Base-by-base conservation (phyloP, 305 asterid species). In the Fraxinus greggii region DNA sequence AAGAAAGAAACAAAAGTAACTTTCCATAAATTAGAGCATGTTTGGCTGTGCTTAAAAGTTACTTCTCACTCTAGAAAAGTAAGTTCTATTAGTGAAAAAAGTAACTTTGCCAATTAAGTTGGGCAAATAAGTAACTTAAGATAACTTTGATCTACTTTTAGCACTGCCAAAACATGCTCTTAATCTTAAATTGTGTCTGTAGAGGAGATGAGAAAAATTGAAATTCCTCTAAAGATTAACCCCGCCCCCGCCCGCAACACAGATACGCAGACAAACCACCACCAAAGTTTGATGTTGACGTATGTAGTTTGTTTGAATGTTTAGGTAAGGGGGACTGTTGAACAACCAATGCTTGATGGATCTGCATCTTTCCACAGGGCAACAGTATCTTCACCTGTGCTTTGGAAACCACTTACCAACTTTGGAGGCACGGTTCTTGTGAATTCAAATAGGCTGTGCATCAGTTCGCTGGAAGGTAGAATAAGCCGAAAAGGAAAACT, bases 341-440 rank as follows among this genome's bases (percentile, higher is more conserved):
- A 97, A 87, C 98, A 97, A 83, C 99, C 99, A 5, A 84, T 97
- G 72, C 90, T 97, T 33, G 97, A 97, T 88, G 99, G 99, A 73
- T 94, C 99, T 80, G 99, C 99, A 79, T 92, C 94, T 88, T 94
- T 97, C 86, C 93, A 97, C 87, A 90, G 98, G 93, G 99, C 97
- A 73, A 92, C 97, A 17, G 92, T 97, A 78, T 93, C 98, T 86
- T 94, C 99, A 29, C 99, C 98, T 84, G 98, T 94, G 35, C 97
- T 97, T 75, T 85, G 97, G 81, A 92, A 91, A 88, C 99, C 99
- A 70, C 80, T 97, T 51, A 94, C 99, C 65, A 97, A 97, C 85
- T 85, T 97, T 80, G 98, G 98, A 61, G 99, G 99, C 86, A 91
- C 98, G 6, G 94, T 97, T 85, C 92, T 89, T 79, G 92, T 94